Evolutionary conservation across 441 rosid genomes (phyloP).

Genomic region (Arabidopsis lyrata): DNA sequence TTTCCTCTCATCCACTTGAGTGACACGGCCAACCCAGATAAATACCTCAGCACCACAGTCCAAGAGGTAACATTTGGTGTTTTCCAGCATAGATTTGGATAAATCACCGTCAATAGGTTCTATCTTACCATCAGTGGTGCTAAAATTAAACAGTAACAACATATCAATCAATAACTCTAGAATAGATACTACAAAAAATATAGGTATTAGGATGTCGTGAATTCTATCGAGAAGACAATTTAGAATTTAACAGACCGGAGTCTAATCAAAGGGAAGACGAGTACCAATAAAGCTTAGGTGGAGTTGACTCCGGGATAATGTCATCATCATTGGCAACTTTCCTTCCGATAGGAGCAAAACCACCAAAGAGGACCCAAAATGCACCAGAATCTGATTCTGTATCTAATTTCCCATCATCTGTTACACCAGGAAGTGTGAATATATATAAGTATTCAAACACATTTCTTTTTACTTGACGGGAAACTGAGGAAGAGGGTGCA

Average conservation of each 20-base stretch:
- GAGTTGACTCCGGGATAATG: constrained; percentile 66
- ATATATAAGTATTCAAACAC: constrained; percentile 21
- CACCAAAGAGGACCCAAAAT: constrained; percentile 99
- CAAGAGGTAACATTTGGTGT: constrained; percentile 85
- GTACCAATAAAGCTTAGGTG: constrained; percentile 85
- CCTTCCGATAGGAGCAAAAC: constrained; percentile 97
- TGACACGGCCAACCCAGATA: constrained; percentile 97
- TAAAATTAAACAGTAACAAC: constrained; percentile 41
- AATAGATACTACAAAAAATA: constrained; percentile 13
- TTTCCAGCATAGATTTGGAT: constrained; percentile 87
- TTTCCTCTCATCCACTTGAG: constrained; percentile 98
- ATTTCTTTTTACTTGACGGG: background rate
- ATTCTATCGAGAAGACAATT: background rate
- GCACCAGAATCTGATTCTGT: constrained; percentile 99
- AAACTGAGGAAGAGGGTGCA: constrained; percentile 9
- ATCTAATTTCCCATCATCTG: constrained; percentile 98
- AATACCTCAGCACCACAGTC: constrained; percentile 94
- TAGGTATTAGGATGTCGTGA: background rate
- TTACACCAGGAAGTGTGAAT: constrained; percentile 31
- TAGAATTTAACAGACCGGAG: constrained; percentile 1
- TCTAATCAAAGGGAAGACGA: constrained; percentile 21
- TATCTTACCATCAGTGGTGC: constrained; percentile 73
- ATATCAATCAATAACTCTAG: constrained; percentile 40
- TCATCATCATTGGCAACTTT: constrained; percentile 88
- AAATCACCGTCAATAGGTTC: constrained; percentile 80